phyloP scores from a whole-genome alignment of 1,284 basidiomycete genomes.

The Boletus semigastroideus region DNA sequence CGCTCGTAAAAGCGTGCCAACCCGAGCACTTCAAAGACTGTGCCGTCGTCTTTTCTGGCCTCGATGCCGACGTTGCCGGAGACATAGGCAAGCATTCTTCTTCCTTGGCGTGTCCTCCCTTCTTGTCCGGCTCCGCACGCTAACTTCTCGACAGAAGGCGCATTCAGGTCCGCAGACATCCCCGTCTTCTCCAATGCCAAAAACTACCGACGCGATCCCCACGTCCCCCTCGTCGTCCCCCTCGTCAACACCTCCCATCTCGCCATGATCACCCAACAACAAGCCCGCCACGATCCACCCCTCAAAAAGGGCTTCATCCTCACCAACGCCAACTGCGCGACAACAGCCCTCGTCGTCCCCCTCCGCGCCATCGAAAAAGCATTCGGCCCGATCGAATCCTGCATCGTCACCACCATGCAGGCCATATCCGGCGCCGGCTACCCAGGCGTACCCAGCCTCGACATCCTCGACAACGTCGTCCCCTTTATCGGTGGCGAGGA shows the following conservation, averaged over 20 bases:
- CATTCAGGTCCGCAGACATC: slow-evolving; percentile 49
- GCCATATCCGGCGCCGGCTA: slow-evolving; percentile 98
- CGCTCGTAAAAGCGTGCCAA: slow-evolving; percentile 79
- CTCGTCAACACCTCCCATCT: slow-evolving; percentile 93
- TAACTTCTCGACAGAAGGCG: slow-evolving; percentile 49
- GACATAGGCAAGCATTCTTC: slow-evolving; percentile 77
- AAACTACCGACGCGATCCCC: slow-evolving; percentile 91
- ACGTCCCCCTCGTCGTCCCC: slow-evolving; percentile 96
- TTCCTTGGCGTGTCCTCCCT: background rate
- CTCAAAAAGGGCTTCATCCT: slow-evolving; percentile 92
- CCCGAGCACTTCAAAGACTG: slow-evolving; percentile 82
- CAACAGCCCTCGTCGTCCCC: slow-evolving; percentile 92
- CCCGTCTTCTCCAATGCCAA: slow-evolving; percentile 98
- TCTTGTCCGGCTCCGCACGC: background rate
- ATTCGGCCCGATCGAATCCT: slow-evolving; percentile 91
- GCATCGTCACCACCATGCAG: slow-evolving; percentile 95
- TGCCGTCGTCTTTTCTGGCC: slow-evolving; percentile 89
- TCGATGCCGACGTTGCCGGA: slow-evolving; percentile 93
- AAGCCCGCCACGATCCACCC: slow-evolving; percentile 63
- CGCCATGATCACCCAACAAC: slow-evolving; percentile 84
- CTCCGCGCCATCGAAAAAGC: slow-evolving; percentile 89
- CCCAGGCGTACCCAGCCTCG: slow-evolving; percentile 88
- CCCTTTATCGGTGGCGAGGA: slow-evolving; percentile 96
- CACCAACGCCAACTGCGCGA: slow-evolving; percentile 98
- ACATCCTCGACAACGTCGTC: slow-evolving; percentile 96